These are phyloP conservation scores for Colletotrichum scovillei DNA, from an alignment of 2,329 filamentous ascomycete species.

Conservation along the genomic window DNA sequence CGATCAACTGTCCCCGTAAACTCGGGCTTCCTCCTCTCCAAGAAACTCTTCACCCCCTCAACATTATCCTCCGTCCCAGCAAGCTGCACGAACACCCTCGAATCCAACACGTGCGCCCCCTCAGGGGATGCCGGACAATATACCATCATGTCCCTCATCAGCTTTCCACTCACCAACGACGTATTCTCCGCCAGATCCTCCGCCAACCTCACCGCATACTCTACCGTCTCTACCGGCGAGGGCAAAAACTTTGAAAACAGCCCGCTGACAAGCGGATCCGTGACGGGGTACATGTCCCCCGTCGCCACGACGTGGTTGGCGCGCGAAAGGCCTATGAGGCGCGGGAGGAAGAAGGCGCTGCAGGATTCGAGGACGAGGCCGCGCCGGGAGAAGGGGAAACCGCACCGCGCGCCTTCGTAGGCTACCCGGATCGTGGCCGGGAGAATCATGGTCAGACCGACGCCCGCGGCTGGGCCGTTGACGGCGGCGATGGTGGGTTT, in stretches of 20 bases:
- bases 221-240: constrained; percentile 73
- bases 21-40: constrained; percentile 73
- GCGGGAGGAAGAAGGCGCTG: constrained; percentile 77
- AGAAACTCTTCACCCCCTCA: constrained; percentile 76
- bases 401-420: constrained; percentile 71
- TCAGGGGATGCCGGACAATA: constrained; percentile 68
- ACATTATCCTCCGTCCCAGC: constrained; percentile 70
- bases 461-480: constrained; percentile 69
- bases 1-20: constrained; percentile 53
- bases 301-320: constrained; percentile 76
- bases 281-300: constrained; percentile 67
- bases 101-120: constrained; percentile 77
- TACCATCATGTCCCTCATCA: too few relatives aligned
- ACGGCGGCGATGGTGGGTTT: constrained; percentile 70
- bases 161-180: background rate
- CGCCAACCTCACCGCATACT: constrained; percentile 72
- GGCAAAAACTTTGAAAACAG: constrained; percentile 73
- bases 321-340: constrained; percentile 72
- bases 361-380: constrained; percentile 79
- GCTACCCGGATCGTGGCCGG: constrained; percentile 64
- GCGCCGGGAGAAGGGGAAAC: constrained; percentile 79
- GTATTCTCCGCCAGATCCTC: constrained; percentile 50
- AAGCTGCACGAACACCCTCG: constrained; percentile 69
- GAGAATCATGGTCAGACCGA: constrained; percentile 72
- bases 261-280: constrained; percentile 62